Evolutionary conservation across 106 monocot genomes (phyloP).

Genomic region (Acorus gramineus): DNA sequence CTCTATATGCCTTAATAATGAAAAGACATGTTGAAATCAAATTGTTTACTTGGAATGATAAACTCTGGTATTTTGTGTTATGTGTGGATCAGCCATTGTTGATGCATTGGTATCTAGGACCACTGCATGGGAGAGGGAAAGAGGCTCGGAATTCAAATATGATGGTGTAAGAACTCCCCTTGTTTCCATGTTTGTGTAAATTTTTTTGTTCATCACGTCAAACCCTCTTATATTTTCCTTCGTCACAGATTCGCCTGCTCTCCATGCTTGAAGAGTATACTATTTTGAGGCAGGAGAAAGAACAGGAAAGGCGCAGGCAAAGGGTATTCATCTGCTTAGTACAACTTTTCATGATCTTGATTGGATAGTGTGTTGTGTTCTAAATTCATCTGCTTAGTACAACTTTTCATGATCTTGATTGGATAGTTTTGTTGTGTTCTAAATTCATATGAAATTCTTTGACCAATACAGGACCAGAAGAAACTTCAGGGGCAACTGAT

Average conservation of each 20-base stretch:
- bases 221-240: background rate
- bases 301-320: slow-evolving; percentile 54
- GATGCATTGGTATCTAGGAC: slow-evolving; percentile 47
- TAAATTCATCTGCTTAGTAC: background rate
- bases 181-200: background rate
- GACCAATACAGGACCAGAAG: slow-evolving; percentile 43
- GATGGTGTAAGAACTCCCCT: slow-evolving; percentile 50
- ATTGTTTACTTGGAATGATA: background rate
- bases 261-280: slow-evolving; percentile 74
- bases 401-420: background rate
- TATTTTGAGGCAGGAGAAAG: slow-evolving; percentile 57
- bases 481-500: slow-evolving; percentile 48
- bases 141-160: slow-evolving; percentile 53
- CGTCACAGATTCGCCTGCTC: slow-evolving; percentile 39
- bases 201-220: background rate
- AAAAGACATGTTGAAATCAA: too few species aligned
- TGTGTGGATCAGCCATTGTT: slow-evolving; percentile 39
- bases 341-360: background rate
- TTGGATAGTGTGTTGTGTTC: background rate
- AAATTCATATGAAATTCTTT: background rate
- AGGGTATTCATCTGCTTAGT: slow-evolving; percentile 28
- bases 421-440: background rate
- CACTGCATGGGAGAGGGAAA: slow-evolving; percentile 70
- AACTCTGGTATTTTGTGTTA: background rate
- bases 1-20: background rate